Percentiles rank a stretch among this genome's conserved stretches.
Evolutionary conservation across 208 protist species (phyloP).

Genomic region (Crithidia fasciculata): DNA sequence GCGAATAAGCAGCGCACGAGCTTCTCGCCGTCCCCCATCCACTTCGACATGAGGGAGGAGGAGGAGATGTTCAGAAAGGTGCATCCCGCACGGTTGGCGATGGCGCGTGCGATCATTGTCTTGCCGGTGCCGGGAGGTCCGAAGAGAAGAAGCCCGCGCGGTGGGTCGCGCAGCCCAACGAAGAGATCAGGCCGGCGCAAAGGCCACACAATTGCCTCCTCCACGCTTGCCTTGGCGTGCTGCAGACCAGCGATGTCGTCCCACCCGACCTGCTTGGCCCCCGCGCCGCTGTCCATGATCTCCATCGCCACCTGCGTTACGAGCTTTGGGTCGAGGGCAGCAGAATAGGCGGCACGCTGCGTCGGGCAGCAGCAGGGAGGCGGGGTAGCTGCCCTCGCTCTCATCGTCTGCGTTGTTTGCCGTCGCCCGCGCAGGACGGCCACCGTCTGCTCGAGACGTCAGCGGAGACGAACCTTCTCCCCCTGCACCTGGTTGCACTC

Average conservation of each 20-base stretch:
- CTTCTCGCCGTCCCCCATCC: conserved; percentile 92
- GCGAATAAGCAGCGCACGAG: conserved; percentile 91
- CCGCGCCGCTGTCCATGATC: conserved; percentile 67
- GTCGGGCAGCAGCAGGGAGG: conserved; percentile 70
- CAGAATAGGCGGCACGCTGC: conserved; percentile 66
- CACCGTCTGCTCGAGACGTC: no score
- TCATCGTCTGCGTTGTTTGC: conserved; percentile 17
- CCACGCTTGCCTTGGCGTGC: conserved; percentile 82
- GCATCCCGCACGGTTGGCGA: conserved; percentile 76
- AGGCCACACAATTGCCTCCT: conserved; percentile 84
- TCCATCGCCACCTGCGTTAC: conserved; percentile 77
- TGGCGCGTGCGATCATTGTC: conserved; percentile 92
- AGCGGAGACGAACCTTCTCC: no score
- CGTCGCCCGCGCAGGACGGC: no score
- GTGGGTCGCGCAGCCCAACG: conserved; percentile 79
- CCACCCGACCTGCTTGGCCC: conserved; percentile 59
- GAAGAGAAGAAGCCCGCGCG: conserved; percentile 90
- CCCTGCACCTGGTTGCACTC: no score
- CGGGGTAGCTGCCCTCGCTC: conserved; percentile 47
- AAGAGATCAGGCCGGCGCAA: conserved; percentile 81
- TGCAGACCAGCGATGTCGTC: conserved; percentile 82
- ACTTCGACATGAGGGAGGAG: conserved; percentile 91
- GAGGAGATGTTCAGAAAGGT: conserved; percentile 92
- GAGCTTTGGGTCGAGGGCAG: conserved; percentile 75
- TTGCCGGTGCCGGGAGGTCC: conserved; percentile 93